Percentiles rank a stretch among this genome's conserved stretches.
These are phyloP conservation scores for Solanum sparsipilum DNA, from an alignment of 257 asterid genomes.

Conservation along the genomic window DNA sequence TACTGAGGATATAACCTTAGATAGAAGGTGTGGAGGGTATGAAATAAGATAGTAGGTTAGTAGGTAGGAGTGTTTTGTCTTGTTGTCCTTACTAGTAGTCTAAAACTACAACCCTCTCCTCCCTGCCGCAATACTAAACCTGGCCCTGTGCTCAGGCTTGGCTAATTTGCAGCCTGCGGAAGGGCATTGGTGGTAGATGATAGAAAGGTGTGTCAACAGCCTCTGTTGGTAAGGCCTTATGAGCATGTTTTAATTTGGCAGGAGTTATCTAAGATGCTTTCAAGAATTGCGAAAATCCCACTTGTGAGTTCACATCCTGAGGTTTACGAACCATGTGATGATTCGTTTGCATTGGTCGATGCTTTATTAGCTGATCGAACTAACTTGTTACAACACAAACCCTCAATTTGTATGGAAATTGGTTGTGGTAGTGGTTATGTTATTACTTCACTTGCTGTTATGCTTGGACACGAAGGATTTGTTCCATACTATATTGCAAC, in stretches of 20 bases:
- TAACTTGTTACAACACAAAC: slow-evolving; percentile 52
- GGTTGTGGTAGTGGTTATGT: slow-evolving; percentile 95
- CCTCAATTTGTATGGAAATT: slow-evolving; percentile 19
- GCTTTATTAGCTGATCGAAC: slow-evolving; percentile 62
- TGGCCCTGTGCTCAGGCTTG: not conserved
- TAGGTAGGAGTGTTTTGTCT: not conserved
- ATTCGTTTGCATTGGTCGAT: slow-evolving; percentile 48
- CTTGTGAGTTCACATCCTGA: slow-evolving; percentile 87
- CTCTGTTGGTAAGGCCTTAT: not conserved
- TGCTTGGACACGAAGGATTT: slow-evolving; percentile 36
- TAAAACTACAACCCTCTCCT: not conserved
- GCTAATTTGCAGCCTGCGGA: not conserved
- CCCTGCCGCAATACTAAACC: not conserved
- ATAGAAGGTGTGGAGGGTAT: not conserved
- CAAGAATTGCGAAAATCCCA: slow-evolving; percentile 40
- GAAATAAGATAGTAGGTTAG: not conserved
- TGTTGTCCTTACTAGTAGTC: not conserved
- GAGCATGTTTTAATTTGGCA: not conserved
- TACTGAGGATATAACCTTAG: not conserved
- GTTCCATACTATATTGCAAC: slow-evolving; percentile 55
- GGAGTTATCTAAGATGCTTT: slow-evolving; percentile 5
- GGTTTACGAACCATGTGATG: slow-evolving; percentile 96
- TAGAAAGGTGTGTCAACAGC: not conserved
- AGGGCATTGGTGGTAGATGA: not conserved
- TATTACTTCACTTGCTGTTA: slow-evolving; percentile 74